Evolutionary conservation across 441 rosid species (phyloP).

Genomic region (Euphorbia schlechtendalii): DNA sequence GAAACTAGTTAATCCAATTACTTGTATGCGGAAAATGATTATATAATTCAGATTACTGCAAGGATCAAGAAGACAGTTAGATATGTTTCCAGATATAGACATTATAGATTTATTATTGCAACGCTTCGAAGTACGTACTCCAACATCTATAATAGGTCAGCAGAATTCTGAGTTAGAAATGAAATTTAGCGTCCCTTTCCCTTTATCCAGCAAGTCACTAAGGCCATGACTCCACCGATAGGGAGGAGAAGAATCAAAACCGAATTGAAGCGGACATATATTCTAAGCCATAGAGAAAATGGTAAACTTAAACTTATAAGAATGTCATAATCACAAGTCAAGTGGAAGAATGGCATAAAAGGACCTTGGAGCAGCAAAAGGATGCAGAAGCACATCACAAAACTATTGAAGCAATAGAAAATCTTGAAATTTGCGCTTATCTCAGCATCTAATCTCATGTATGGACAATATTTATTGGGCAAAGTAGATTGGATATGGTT

Average conservation of each 20-base stretch:
- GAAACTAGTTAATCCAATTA: not conserved
- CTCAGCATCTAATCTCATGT: not conserved
- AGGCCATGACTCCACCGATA: not conserved
- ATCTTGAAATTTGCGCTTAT: conserved; percentile 3
- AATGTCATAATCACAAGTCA: not conserved
- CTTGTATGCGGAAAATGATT: not conserved
- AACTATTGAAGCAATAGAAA: not conserved
- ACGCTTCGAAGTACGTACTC: conserved; percentile 2
- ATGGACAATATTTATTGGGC: not conserved
- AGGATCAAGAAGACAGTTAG: not conserved
- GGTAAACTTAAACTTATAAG: not conserved
- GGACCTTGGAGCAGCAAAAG: not conserved
- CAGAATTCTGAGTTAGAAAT: conserved; percentile 4
- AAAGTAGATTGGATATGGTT: conserved; percentile 5
- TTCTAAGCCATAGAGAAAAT: not conserved
- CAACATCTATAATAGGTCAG: not conserved
- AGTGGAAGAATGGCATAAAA: not conserved
- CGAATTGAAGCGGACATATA: not conserved
- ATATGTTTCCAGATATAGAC: not conserved
- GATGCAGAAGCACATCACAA: not conserved
- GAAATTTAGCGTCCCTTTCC: too few relatives aligned
- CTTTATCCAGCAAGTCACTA: not conserved
- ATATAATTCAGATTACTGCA: not conserved
- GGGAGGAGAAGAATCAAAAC: not conserved
- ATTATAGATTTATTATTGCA: not conserved